Evolutionary conservation across 1,284 basidiomycete genomes (phyloP).

Genomic region (Exsudoporus floridanus): DNA sequence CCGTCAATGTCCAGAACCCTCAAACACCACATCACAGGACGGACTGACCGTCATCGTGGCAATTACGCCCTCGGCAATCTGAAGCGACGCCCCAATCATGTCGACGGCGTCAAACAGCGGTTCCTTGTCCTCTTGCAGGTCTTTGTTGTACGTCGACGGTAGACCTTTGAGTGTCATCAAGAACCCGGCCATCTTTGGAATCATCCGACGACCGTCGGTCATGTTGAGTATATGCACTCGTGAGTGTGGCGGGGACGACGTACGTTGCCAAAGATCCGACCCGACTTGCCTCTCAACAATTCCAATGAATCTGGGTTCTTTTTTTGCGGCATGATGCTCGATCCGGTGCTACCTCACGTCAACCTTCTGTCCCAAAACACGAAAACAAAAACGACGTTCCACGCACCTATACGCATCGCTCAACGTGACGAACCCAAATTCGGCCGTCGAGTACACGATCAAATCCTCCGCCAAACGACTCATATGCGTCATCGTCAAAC

Average conservation of each 20-base stretch:
- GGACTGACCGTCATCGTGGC: conserved; percentile 78
- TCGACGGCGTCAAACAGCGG: conserved; percentile 94
- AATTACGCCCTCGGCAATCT: conserved; percentile 93
- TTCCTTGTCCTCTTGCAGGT: conserved; percentile 98
- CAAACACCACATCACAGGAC: background rate
- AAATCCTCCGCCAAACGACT: conserved; percentile 95
- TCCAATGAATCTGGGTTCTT: conserved; percentile 98
- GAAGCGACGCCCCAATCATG: conserved; percentile 85
- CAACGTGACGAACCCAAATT: conserved; percentile 93
- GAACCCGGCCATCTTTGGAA: conserved; percentile 88
- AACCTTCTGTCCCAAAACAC: background rate
- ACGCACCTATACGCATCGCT: conserved; percentile 92
- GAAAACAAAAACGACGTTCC: background rate
- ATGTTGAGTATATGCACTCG: background rate
- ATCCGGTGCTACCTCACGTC: conserved; percentile 75
- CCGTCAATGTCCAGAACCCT: background rate
- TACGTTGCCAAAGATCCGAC: conserved; percentile 91
- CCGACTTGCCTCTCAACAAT: conserved; percentile 91
- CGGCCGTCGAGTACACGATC: conserved; percentile 94
- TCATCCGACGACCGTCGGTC: background rate
- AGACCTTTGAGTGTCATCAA: conserved; percentile 97
- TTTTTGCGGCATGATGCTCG: conserved; percentile 99
- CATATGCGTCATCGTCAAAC: conserved; percentile 89
- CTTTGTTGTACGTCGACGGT: conserved; percentile 99
- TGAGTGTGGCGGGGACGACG: conserved; percentile 17